These are phyloP conservation scores for Sporothrix curviconia DNA, from an alignment of 2,329 filamentous ascomycete species.

Conservation along the genomic window DNA sequence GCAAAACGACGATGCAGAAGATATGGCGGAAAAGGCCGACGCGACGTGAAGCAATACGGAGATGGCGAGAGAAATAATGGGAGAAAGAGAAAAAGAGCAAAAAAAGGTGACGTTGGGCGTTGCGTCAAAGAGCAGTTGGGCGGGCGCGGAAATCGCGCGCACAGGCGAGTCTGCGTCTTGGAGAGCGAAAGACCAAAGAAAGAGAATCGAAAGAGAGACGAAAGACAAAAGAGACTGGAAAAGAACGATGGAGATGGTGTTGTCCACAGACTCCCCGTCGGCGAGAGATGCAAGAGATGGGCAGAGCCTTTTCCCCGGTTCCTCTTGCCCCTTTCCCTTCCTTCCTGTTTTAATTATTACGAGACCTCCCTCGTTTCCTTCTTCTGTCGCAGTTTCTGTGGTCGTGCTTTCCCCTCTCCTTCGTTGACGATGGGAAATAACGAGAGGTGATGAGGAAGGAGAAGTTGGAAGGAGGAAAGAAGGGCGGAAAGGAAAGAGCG, in stretches of 20 bases:
- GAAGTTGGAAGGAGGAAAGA: not conserved
- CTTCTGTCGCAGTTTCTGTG: not conserved
- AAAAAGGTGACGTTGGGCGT: not conserved
- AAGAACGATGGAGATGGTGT: not conserved
- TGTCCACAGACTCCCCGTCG: no score
- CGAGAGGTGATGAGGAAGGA: not conserved
- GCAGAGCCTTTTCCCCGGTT: not conserved
- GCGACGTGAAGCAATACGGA: not conserved
- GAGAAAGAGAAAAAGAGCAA: no score
- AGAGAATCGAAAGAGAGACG: not conserved
- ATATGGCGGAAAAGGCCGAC: not conserved
- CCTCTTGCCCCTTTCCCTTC: not conserved
- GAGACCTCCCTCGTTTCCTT: constrained; percentile 10
- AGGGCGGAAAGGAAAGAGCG: not conserved
- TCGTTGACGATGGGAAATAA: constrained; percentile 6
- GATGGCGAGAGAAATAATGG: not conserved
- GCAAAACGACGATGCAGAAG: not conserved
- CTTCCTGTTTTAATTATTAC: constrained; percentile 7
- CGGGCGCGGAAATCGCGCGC: no score
- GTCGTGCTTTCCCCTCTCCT: not conserved
- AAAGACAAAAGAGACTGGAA: not conserved
- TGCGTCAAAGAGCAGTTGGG: not conserved
- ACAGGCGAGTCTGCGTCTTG: no score
- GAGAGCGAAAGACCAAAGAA: not conserved
- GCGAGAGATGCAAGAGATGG: not conserved